Evolutionary conservation across 176 grass and related monocot species (phyloP), one percentile per base, ranked within the genome.

Genomic region (Dactylis glomerata): DNA sequence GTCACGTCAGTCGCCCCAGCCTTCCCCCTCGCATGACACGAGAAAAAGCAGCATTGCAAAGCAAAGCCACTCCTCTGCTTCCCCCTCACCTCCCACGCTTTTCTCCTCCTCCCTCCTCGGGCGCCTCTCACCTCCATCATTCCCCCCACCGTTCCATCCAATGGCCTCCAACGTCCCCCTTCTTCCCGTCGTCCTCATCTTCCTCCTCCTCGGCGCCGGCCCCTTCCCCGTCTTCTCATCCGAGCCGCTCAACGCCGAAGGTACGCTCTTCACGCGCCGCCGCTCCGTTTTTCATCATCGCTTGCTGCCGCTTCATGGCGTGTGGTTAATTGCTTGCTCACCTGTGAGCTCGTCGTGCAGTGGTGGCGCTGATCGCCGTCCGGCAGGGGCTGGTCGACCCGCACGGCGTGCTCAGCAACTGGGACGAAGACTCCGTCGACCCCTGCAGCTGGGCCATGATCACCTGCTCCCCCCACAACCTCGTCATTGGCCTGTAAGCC

Each of bases 371-470:
- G 91, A 95, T 98, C 80, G 91, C 89, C 47, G 92, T 98, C 22
- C 80, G 84, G 86, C 90, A 85, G 57, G 85, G 75, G 30, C 66
- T 98, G 86, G 86, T 88, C 66, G 96, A 98, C 62, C 85, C 96
- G 24, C 96, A 93, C 81, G 96, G 91, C 16, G 96, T 95, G 76
- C 87, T 98, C 32, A 77, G 76, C 72, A 95, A 95, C 83, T 98
- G 96, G 96, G 96, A 98, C 80, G 91, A 92, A 69, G 87, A 95
- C 87, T 98, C 93, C 37, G 93, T 95, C 76, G 96, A 98, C 90
- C 96, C 96, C 17, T 98, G 96, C 66, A 98, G 96, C 89, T 98
- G 96, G 96, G 93, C 96, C 52, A 98, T 98, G 96, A 83, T 98
- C 83, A 98, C 96, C 85, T 98, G 96, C 85, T 95, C 93, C 83